Percentiles rank a stretch among this genome's conserved stretches.
Conservation (phyloP, 441 rosid genomes). For the Metrosideros polymorpha region DNA sequence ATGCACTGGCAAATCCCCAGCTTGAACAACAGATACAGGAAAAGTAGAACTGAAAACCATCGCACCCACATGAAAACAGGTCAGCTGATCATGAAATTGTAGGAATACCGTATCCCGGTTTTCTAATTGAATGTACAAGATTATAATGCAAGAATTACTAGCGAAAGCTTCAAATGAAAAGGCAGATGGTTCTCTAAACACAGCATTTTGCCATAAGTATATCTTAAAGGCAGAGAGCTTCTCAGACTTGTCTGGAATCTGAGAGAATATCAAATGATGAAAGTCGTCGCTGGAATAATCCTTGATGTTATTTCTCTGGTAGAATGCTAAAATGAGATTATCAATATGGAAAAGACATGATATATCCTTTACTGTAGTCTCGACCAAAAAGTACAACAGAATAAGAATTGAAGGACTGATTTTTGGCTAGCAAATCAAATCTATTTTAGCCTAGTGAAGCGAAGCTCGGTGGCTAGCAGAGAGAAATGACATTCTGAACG, state of each 20-base stretch:
- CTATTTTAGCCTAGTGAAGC: not conserved
- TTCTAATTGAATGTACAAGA: not conserved
- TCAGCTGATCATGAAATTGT: not conserved
- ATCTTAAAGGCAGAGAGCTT: not conserved
- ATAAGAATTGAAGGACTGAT: not conserved
- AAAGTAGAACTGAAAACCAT: slow-evolving; percentile 41
- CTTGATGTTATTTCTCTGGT: not conserved
- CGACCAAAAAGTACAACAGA: not conserved
- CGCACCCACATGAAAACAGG: not conserved
- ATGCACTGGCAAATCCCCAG: slow-evolving; percentile 77
- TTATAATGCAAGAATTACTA: not conserved
- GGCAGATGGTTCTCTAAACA: not conserved
- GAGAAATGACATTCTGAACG: not conserved
- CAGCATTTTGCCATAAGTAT: not conserved
- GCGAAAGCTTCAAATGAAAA: not conserved
- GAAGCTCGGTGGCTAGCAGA: not conserved
- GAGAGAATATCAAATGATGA: not conserved
- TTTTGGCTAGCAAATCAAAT: not conserved
- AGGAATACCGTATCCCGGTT: not conserved
- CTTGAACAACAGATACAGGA: slow-evolving; percentile 56
- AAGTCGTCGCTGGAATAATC: not conserved
- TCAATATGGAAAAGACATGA: not conserved
- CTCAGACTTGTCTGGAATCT: not conserved
- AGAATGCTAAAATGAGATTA: not conserved
- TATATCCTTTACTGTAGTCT: not conserved